Evolutionary conservation across 495 filamentous ascomycete genomes (phyloP).

Genomic region (Aspergillus sclerotioniger): DNA sequence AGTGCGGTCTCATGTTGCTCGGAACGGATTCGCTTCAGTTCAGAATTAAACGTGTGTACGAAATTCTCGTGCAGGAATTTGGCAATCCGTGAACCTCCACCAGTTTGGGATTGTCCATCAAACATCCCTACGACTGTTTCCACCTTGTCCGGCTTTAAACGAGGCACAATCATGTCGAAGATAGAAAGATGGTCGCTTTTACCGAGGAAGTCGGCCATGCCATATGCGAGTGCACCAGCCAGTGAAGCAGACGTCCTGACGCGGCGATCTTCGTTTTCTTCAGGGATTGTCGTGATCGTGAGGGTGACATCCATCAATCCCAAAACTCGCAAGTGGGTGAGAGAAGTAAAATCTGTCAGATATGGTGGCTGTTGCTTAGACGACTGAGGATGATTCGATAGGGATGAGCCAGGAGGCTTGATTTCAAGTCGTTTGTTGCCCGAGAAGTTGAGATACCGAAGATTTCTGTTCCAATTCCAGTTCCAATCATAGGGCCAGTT

Average conservation of each 20-base stretch:
- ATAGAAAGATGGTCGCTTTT: slow-evolving; percentile 92
- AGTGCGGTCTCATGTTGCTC: slow-evolving; percentile 63
- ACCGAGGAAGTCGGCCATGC: slow-evolving; percentile 96
- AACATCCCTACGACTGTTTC: slow-evolving; percentile 93
- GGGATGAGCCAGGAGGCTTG: slow-evolving; percentile 68
- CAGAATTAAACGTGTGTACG: slow-evolving; percentile 73
- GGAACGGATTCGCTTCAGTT: slow-evolving; percentile 61
- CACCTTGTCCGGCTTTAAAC: slow-evolving; percentile 85
- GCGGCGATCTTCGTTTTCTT: slow-evolving; percentile 91
- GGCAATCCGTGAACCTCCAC: slow-evolving; percentile 87
- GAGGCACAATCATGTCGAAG: slow-evolving; percentile 95
- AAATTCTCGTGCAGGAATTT: slow-evolving; percentile 97
- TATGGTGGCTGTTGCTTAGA: slow-evolving; percentile 59
- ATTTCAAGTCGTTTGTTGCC: slow-evolving; percentile 98
- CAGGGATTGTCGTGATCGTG: slow-evolving; percentile 85
- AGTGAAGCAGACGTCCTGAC: slow-evolving; percentile 92
- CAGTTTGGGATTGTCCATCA: slow-evolving; percentile 82
- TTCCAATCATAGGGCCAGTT: slow-evolving; percentile 99
- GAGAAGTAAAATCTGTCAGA: slow-evolving; percentile 85
- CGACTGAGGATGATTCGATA: slow-evolving; percentile 27
- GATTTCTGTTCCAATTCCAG: slow-evolving; percentile 95
- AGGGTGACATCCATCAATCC: slow-evolving; percentile 98
- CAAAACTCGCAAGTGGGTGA: slow-evolving; percentile 82
- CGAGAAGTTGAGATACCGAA: slow-evolving; percentile 94
- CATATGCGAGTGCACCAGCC: slow-evolving; percentile 84